These are phyloP conservation scores for Cordyceps farinosa DNA, from an alignment of 2,329 filamentous ascomycete species.

Conservation along the genomic window DNA sequence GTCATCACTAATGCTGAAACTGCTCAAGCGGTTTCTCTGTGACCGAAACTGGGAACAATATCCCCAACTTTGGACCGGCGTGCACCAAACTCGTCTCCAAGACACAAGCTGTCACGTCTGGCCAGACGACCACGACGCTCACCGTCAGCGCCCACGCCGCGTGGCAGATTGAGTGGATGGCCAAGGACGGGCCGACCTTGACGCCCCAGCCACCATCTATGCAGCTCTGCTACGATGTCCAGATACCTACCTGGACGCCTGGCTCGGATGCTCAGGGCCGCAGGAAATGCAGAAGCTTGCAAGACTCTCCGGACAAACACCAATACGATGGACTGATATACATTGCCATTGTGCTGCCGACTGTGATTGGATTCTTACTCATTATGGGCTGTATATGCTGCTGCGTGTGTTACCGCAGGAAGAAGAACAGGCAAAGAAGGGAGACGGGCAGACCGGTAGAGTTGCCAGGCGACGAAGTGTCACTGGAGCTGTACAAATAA, in stretches of 20 bases:
- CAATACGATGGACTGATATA: not conserved
- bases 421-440: not conserved
- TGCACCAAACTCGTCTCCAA: conserved; percentile 10
- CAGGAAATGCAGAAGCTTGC: not conserved
- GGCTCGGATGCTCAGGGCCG: not conserved
- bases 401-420: conserved; percentile 11
- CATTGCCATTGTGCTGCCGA: conserved; percentile 4
- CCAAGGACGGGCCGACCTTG: not conserved
- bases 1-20: not conserved
- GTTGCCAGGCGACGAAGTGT: not conserved
- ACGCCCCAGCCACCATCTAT: conserved; percentile 6
- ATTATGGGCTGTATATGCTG: conserved; percentile 1
- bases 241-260: conserved; percentile 11
- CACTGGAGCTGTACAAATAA: conserved; percentile 1
- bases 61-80: conserved; percentile 5
- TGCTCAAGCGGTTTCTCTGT: conserved; percentile 2
- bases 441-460: not conserved
- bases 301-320: not conserved
- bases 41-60: not conserved
- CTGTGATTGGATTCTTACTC: not conserved
- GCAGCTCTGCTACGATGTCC: conserved; percentile 2
- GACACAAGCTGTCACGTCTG: not conserved
- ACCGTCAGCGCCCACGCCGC: conserved; percentile 5
- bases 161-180: conserved; percentile 6
- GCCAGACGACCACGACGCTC: not conserved